Evolutionary conservation across 495 filamentous ascomycete species (phyloP).

Genomic region (Xylaria sp.): DNA sequence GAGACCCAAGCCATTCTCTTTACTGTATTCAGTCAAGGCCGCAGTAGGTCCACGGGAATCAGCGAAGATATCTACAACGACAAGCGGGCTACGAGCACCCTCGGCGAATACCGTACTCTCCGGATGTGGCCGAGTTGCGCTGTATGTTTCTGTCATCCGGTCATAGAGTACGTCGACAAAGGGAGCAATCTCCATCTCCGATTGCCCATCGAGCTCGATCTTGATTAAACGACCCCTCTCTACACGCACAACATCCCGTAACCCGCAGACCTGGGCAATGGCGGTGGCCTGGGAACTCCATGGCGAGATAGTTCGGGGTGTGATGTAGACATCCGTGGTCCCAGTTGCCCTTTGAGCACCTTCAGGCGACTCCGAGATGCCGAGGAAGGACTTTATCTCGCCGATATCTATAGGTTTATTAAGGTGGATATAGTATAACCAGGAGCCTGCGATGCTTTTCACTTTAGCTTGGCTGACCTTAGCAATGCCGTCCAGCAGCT

Average conservation of each 20-base stretch:
- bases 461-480: constrained; percentile 50
- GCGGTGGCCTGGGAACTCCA: constrained; percentile 97
- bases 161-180: constrained; percentile 81
- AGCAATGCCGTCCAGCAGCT: constrained; percentile 56
- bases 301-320: constrained; percentile 89
- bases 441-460: constrained; percentile 52
- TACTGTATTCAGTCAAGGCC: constrained; percentile 82
- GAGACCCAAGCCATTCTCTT: constrained; percentile 79
- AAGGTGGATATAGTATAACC: constrained; percentile 60
- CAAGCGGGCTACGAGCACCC: constrained; percentile 70
- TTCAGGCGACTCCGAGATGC: constrained; percentile 44
- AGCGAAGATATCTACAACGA: constrained; percentile 73
- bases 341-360: constrained; percentile 44
- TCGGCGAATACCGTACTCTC: constrained; percentile 76
- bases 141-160: constrained; percentile 89
- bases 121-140: constrained; percentile 68
- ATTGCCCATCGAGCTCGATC: constrained; percentile 63
- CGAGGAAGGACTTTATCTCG: constrained; percentile 41
- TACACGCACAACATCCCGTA: constrained; percentile 75
- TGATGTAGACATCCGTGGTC: constrained; percentile 63
- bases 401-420: constrained; percentile 26
- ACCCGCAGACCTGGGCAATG: constrained; percentile 90
- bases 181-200: constrained; percentile 56
- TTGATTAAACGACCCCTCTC: constrained; percentile 82
- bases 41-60: constrained; percentile 67